phyloP scores from a whole-genome alignment of 164 flowering plant species.

The Annona squamosa region DNA sequence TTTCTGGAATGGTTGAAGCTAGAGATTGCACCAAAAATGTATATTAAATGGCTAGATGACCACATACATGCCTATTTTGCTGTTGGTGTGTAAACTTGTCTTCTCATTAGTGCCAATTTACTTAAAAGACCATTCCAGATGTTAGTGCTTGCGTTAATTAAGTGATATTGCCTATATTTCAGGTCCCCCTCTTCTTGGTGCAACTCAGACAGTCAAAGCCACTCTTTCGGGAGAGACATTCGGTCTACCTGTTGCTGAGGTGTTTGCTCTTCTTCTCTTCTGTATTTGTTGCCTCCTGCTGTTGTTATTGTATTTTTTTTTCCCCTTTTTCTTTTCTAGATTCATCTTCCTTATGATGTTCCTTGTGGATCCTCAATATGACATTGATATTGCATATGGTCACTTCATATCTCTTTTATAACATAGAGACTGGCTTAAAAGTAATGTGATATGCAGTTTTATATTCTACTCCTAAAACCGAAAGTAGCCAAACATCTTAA shows the following conservation, averaged over 20 bases:
- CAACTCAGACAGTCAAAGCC: constrained; percentile 63
- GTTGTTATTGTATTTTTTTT: neutral
- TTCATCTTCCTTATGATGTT: neutral
- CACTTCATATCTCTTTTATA: too few relatives aligned
- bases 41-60: constrained; percentile 79
- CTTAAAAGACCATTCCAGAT: constrained; percentile 3
- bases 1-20: constrained; percentile 96
- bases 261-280: constrained; percentile 7
- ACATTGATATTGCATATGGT: too few relatives aligned
- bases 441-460: too few relatives aligned
- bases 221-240: constrained; percentile 71
- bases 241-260: constrained; percentile 97
- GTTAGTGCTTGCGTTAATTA: constrained; percentile 6
- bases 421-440: too few relatives aligned
- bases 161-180: constrained; percentile 11
- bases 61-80: constrained; percentile 99
- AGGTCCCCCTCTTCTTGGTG: constrained; percentile 95
- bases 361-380: neutral
- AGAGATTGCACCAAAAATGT: constrained; percentile 90
- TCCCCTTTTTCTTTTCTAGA: neutral
- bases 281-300: neutral
- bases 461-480: too few relatives aligned
- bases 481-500: too few relatives aligned
- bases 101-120: neutral
- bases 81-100: constrained; percentile 56